Conservation (phyloP, 208 protist genomes). For the Acanthamoeba healyi region DNA sequence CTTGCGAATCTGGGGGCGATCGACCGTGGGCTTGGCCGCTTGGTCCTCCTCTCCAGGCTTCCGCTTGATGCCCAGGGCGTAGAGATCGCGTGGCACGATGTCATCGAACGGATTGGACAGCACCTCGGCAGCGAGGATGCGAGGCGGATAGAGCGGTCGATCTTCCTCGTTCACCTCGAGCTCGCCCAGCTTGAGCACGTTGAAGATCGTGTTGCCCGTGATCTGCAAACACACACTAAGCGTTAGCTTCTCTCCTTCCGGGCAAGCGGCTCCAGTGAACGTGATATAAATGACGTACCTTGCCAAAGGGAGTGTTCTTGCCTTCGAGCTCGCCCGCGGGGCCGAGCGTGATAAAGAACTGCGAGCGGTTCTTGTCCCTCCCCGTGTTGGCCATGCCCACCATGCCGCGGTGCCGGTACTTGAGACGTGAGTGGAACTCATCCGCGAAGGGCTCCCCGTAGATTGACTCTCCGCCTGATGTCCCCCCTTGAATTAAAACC, state of each 20-base stretch:
- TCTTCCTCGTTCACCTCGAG: conserved; percentile 86
- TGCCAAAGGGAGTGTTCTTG: conserved; percentile 91
- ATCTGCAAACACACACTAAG: conserved; percentile 75
- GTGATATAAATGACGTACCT: conserved; percentile 54
- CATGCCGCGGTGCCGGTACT: conserved; percentile 88
- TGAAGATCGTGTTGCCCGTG: conserved; percentile 89
- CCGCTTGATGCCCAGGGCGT: conserved; percentile 44
- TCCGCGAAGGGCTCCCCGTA: conserved; percentile 84
- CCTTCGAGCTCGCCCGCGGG: conserved; percentile 81
- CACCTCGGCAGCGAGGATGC: conserved; percentile 82
- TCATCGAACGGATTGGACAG: conserved; percentile 89
- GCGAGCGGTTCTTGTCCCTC: conserved; percentile 85
- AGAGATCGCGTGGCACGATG: conserved; percentile 81
- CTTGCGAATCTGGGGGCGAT: conserved; percentile 8
- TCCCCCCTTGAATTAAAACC: too few species aligned
- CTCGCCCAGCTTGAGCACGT: conserved; percentile 86
- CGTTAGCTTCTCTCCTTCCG: not conserved
- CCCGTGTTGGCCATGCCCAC: conserved; percentile 88
- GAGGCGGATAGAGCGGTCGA: conserved; percentile 85
- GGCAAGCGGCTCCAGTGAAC: not conserved
- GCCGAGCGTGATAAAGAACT: conserved; percentile 92
- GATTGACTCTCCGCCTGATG: conserved; percentile 85
- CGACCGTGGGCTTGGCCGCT: not conserved
- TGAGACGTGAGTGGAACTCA: conserved; percentile 89
- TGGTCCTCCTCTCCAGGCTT: conserved; percentile 27